Evolutionary conservation across 164 flowering plant species (phyloP).

Genomic region (Aristolochia contorta): DNA sequence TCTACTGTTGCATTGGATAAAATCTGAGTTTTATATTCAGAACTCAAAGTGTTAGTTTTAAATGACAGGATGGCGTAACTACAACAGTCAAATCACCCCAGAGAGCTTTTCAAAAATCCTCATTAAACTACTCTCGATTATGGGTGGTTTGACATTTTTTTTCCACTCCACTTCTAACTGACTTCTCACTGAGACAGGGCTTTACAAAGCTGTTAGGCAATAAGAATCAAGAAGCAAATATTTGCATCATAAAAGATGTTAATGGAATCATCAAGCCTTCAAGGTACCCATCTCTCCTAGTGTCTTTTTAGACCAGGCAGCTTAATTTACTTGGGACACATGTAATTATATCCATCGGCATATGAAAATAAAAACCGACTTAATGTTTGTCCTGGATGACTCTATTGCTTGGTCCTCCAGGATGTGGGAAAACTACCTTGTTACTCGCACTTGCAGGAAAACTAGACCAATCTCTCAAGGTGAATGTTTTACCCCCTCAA

Average conservation of each 20-base stretch:
- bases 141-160: too few species aligned
- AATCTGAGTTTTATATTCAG: too few species aligned
- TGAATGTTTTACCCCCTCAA: slow-evolving; percentile 3
- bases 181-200: slow-evolving; percentile 25
- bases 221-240: slow-evolving; percentile 24
- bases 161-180: too few species aligned
- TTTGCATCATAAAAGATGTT: slow-evolving; percentile 36
- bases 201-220: slow-evolving; percentile 29
- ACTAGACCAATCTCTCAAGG: slow-evolving; percentile 45
- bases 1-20: too few species aligned
- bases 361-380: too few species aligned
- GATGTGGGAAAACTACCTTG: slow-evolving; percentile 55
- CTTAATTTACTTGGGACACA: too few species aligned
- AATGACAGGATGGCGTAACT: too few species aligned
- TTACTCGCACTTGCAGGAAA: slow-evolving; percentile 53
- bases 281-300: slow-evolving; percentile 22
- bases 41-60: too few species aligned
- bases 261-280: slow-evolving; percentile 48
- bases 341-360: too few species aligned
- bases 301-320: neutral
- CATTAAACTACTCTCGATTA: too few species aligned
- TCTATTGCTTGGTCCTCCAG: slow-evolving; percentile 57
- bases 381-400: slow-evolving; percentile 36
- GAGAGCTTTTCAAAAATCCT: too few species aligned
- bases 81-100: too few species aligned